These are phyloP conservation scores for Colletotrichum tropicale DNA, from an alignment of 2,329 filamentous ascomycete species.

Conservation along the genomic window DNA sequence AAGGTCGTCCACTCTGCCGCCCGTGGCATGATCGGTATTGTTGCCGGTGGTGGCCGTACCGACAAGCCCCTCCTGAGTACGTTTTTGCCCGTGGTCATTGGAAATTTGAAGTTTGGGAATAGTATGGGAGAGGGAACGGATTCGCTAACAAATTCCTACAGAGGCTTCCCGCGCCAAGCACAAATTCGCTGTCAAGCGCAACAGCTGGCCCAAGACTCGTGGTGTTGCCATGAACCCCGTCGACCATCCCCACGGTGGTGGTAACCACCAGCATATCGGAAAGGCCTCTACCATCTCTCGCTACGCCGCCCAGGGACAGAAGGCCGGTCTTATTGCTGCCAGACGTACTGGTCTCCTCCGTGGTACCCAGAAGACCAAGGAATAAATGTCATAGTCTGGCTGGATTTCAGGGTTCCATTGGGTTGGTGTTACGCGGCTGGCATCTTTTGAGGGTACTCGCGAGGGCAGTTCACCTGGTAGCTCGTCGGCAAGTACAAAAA, in stretches of 20 bases:
- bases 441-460: conserved; percentile 61
- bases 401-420: conserved; percentile 60
- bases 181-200: conserved; percentile 99
- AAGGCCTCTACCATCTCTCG: conserved; percentile 99
- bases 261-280: conserved; percentile 99
- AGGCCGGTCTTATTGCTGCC: conserved; percentile 99
- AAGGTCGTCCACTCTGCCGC: conserved; percentile 93
- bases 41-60: conserved; percentile 98
- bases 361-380: conserved; percentile 99
- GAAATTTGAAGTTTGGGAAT: neutral
- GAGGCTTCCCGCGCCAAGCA: conserved; percentile 99
- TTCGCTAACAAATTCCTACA: conserved; percentile 54
- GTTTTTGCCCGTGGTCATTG: conserved; percentile 32
- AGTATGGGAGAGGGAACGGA: neutral
- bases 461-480: conserved; percentile 51
- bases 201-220: conserved; percentile 99
- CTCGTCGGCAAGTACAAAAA: conserved; percentile 52
- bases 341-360: conserved; percentile 99
- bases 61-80: conserved; percentile 98
- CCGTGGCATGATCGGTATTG: conserved; percentile 99
- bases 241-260: conserved; percentile 97
- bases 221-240: conserved; percentile 99
- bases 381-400: conserved; percentile 60
- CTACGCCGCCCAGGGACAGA: conserved; percentile 98
- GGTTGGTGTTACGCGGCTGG: conserved; percentile 72